phyloP scores from a whole-genome alignment of 1,139 yeast species.

The Yamadazyma buinensis region DNA sequence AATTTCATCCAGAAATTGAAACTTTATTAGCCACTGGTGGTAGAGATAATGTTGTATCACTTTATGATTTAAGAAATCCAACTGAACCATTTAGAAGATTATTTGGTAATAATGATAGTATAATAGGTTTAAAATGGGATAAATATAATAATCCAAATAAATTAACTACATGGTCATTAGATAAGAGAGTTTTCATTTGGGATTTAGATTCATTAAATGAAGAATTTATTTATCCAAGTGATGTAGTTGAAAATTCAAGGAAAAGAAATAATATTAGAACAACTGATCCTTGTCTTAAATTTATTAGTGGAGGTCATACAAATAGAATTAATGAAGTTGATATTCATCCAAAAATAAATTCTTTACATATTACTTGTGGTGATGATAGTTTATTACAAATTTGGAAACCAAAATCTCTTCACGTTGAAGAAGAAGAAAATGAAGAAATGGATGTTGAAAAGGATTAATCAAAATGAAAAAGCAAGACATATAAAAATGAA shows the following conservation, averaged over 20 bases:
- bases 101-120: conserved; percentile 46
- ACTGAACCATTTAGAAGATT: conserved; percentile 44
- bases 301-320: conserved; percentile 60
- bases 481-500: too few relatives aligned
- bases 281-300: conserved; percentile 57
- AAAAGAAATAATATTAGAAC: conserved; percentile 22
- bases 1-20: conserved; percentile 43
- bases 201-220: conserved; percentile 44
- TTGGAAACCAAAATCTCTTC: conserved; percentile 48
- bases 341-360: conserved; percentile 44
- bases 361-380: conserved; percentile 45
- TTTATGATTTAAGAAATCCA: conserved; percentile 51
- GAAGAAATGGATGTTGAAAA: conserved; percentile 26
- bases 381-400: conserved; percentile 52
- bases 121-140: conserved; percentile 40
- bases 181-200: conserved; percentile 50
- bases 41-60: conserved; percentile 45
- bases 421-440: conserved; percentile 41
- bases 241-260: conserved; percentile 16
- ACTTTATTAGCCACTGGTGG: conserved; percentile 53
- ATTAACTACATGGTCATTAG: conserved; percentile 48
- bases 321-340: conserved; percentile 48
- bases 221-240: conserved; percentile 38
- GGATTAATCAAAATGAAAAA: conserved; percentile 22
- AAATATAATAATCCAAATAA: conserved; percentile 27